These are phyloP conservation scores for Albugo candida DNA, from an alignment of 352 stramenopile genomes.

Conservation along the genomic window DNA sequence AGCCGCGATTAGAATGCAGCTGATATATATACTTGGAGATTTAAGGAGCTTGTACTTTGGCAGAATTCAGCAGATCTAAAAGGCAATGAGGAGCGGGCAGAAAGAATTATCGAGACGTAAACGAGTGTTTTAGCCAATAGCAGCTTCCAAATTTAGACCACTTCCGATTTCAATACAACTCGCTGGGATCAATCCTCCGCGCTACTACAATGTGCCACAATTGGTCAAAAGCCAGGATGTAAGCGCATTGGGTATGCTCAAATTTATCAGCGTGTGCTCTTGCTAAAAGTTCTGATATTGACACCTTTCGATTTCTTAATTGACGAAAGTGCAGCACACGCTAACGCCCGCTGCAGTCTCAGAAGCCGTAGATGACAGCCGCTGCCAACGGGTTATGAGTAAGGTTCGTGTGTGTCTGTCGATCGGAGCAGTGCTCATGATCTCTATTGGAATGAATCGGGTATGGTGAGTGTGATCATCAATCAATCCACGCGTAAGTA, in stretches of 20 bases:
- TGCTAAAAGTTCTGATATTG: constrained; percentile 13
- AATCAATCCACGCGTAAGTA: too few species aligned
- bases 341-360: constrained; percentile 4
- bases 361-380: too few species aligned
- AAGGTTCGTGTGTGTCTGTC: too few species aligned
- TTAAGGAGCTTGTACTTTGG: constrained; percentile 40
- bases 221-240: constrained; percentile 5
- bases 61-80: constrained; percentile 26
- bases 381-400: too few species aligned
- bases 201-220: constrained; percentile 27
- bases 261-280: constrained; percentile 14
- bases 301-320: constrained; percentile 32
- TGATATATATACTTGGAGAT: constrained; percentile 15
- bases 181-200: constrained; percentile 29
- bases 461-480: too few species aligned
- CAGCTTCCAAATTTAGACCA: constrained; percentile 37
- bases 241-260: constrained; percentile 2
- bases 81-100: constrained; percentile 26
- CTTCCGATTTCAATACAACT: constrained; percentile 28
- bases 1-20: constrained; percentile 26
- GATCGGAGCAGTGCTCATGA: too few species aligned
- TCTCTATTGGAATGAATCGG: too few species aligned
- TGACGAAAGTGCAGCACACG: constrained; percentile 33
- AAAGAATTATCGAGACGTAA: constrained; percentile 30
- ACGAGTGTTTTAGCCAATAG: constrained; percentile 16